A percentile compares a stretch with the other conserved stretches of the same genome.
Conservation (phyloP, 2,329 filamentous ascomycete species). For the Mollisia scopiformis region DNA sequence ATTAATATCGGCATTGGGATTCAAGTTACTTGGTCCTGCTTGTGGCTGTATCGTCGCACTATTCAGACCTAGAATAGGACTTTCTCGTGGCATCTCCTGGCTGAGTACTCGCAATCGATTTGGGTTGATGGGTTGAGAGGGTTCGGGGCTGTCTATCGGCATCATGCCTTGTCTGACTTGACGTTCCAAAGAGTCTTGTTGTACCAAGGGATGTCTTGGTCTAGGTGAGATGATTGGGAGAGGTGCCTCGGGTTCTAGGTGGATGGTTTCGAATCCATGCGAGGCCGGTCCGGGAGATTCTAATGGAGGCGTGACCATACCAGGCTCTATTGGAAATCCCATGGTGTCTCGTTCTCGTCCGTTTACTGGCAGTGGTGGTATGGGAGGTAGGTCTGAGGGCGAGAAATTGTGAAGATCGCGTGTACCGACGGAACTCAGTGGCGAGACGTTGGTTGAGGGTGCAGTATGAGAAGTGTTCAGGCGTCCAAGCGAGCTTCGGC, state of each 20-base stretch:
- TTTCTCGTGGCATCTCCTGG: constrained; percentile 16
- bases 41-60: background rate
- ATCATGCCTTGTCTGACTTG: constrained; percentile 11
- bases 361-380: constrained; percentile 1
- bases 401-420: background rate
- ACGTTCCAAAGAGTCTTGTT: constrained; percentile 21
- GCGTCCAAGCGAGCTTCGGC: background rate
- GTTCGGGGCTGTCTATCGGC: constrained; percentile 10
- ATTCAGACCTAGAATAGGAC: constrained; percentile 14
- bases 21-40: background rate
- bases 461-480: background rate
- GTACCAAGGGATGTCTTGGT: constrained; percentile 17
- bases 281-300: constrained; percentile 4
- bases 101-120: constrained; percentile 5
- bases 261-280: constrained; percentile 1
- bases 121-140: constrained; percentile 1
- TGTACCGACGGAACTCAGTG: background rate
- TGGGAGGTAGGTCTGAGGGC: constrained; percentile 2
- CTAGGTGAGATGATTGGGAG: constrained; percentile 15
- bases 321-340: constrained; percentile 24
- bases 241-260: constrained; percentile 1
- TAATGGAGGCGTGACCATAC: background rate
- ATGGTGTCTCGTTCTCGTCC: constrained; percentile 25
- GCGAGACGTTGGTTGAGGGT: background rate
- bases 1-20: background rate